A percentile compares a stretch with the other conserved stretches of the same genome.
Conservation (phyloP, 1,284 basidiomycete genomes). For the Pterula multifida region DNA sequence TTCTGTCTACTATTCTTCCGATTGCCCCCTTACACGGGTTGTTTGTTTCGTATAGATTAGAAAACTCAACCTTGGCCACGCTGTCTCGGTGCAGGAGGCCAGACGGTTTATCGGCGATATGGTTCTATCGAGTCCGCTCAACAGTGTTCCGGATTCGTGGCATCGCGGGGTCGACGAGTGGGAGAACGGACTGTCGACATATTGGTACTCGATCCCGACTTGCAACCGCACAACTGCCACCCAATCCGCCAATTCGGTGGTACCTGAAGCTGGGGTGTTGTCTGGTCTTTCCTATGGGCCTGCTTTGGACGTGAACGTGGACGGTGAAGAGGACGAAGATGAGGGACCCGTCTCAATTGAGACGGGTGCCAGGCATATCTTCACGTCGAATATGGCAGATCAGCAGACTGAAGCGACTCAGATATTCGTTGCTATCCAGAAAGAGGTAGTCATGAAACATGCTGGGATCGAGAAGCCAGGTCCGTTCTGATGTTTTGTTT, state of each 20-base stretch:
- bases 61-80: no score
- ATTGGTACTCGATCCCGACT: background rate
- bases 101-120: background rate
- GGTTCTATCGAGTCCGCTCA: background rate
- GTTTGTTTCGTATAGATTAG: no score
- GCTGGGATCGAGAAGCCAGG: background rate
- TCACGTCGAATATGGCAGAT: background rate
- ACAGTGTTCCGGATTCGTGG: background rate
- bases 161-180: background rate
- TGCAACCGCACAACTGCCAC: background rate
- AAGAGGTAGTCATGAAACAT: background rate
- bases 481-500: background rate
- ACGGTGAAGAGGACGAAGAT: background rate
- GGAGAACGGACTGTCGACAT: background rate
- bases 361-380: background rate
- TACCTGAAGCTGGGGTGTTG: background rate
- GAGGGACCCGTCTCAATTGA: background rate
- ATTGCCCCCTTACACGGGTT: no score
- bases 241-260: background rate
- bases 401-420: background rate
- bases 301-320: no score
- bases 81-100: background rate
- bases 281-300: no score
- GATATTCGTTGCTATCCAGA: background rate
- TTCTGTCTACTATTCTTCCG: no score